Evolutionary conservation across 345 rosid species (phyloP).

Genomic region (Bretschneidera sinensis): DNA sequence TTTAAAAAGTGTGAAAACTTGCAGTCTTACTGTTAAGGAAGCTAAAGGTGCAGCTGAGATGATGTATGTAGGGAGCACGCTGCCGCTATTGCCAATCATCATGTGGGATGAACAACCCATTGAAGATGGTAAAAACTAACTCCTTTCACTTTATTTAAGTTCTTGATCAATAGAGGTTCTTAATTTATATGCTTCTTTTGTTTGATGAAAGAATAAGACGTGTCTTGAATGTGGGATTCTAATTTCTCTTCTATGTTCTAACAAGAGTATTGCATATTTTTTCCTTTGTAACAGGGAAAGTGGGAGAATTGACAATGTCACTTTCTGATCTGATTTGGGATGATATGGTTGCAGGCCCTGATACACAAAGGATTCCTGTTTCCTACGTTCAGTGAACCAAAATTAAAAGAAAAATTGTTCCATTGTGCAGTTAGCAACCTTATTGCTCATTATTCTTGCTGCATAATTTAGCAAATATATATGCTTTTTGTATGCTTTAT

Average conservation of each 20-base stretch:
- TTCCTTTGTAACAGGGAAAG: slow-evolving; percentile 43
- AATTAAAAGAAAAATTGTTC: background rate
- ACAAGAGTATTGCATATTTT: background rate
- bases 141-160: background rate
- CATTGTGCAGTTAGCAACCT: background rate
- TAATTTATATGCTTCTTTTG: background rate
- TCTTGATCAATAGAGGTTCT: background rate
- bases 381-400: slow-evolving; percentile 24
- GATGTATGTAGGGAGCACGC: slow-evolving; percentile 72
- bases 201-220: too few relatives aligned
- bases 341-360: slow-evolving; percentile 60
- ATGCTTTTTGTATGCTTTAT: too few relatives aligned
- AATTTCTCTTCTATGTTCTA: background rate
- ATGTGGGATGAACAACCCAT: slow-evolving; percentile 62
- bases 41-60: slow-evolving; percentile 51
- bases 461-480: background rate
- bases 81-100: slow-evolving; percentile 52
- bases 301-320: slow-evolving; percentile 62
- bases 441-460: background rate
- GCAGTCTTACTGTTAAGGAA: slow-evolving; percentile 37
- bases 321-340: slow-evolving; percentile 65
- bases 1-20: slow-evolving; percentile 37
- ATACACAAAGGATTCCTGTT: slow-evolving; percentile 36
- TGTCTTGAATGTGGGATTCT: too few relatives aligned
- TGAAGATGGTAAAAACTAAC: slow-evolving; percentile 50